These are phyloP conservation scores for Dictyostelium firmibasis DNA, from an alignment of 78 protist genomes.

Conservation along the genomic window DNA sequence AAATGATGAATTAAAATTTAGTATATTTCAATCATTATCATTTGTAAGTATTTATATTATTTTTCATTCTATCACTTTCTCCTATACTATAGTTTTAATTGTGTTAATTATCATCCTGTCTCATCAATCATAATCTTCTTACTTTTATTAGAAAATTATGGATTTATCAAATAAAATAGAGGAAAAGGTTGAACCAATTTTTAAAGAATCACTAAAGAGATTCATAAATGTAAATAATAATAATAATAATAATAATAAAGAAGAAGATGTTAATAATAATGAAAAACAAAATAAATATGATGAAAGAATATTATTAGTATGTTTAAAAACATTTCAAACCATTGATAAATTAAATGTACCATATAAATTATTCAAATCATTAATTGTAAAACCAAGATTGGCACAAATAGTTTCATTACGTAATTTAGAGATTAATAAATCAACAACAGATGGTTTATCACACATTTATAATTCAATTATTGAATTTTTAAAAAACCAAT, in stretches of 20 bases:
- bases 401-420: neutral
- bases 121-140: too few species aligned
- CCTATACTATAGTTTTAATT: too few species aligned
- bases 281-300: neutral
- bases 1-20: constrained; percentile 24
- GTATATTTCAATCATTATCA: constrained; percentile 19
- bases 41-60: neutral
- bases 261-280: neutral
- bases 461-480: constrained; percentile 8
- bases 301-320: constrained; percentile 8
- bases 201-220: constrained; percentile 24
- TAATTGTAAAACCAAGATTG: constrained; percentile 37
- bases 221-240: neutral
- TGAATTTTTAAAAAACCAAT: neutral
- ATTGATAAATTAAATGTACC: constrained; percentile 21
- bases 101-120: too few species aligned
- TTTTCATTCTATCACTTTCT: neutral
- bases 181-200: constrained; percentile 60
- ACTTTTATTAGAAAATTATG: constrained; percentile 18
- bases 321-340: constrained; percentile 40
- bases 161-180: constrained; percentile 41
- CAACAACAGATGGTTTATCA: constrained; percentile 39
- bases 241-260: neutral
- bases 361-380: constrained; percentile 25
- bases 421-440: constrained; percentile 11